Conservation (phyloP, 1,139 yeast species). For the Taphrina pruni region DNA sequence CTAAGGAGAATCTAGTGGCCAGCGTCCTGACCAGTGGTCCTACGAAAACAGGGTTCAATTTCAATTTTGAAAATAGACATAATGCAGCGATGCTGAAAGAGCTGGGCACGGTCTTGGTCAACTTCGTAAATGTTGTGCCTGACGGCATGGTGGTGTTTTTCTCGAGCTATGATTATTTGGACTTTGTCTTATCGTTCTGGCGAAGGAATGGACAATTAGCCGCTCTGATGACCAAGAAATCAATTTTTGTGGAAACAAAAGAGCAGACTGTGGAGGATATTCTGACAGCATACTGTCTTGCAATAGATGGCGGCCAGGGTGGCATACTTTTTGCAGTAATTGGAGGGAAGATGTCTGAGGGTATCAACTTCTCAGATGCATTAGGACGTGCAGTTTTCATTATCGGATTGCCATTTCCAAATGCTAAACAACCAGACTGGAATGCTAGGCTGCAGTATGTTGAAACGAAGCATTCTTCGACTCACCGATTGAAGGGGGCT, state of each 20-base stretch:
- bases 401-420: slow-evolving; percentile 91
- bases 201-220: slow-evolving; percentile 47
- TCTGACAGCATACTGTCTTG: slow-evolving; percentile 59
- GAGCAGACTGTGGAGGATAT: slow-evolving; percentile 55
- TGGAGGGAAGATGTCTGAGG: slow-evolving; percentile 93
- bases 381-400: slow-evolving; percentile 85
- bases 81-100: slow-evolving; percentile 57
- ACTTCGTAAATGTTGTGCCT: slow-evolving; percentile 62
- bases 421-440: slow-evolving; percentile 80
- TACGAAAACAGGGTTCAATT: slow-evolving; percentile 58
- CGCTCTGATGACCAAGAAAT: slow-evolving; percentile 45
- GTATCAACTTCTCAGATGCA: slow-evolving; percentile 86
- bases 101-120: slow-evolving; percentile 61
- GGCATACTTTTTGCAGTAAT: slow-evolving; percentile 83
- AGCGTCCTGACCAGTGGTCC: slow-evolving; percentile 58
- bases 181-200: slow-evolving; percentile 63
- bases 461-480: slow-evolving; percentile 42
- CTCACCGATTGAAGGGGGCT: neutral
- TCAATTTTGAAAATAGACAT: slow-evolving; percentile 71
- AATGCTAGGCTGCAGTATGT: slow-evolving; percentile 73
- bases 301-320: slow-evolving; percentile 54
- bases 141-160: slow-evolving; percentile 77
- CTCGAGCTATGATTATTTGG: slow-evolving; percentile 80
- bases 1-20: slow-evolving; percentile 68
- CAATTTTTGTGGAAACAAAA: slow-evolving; percentile 54